Evolutionary conservation across 1,139 yeast genomes (phyloP), one percentile per base, ranked within the genome.

Genomic region (Chernovozyma sophiae-reginae): DNA sequence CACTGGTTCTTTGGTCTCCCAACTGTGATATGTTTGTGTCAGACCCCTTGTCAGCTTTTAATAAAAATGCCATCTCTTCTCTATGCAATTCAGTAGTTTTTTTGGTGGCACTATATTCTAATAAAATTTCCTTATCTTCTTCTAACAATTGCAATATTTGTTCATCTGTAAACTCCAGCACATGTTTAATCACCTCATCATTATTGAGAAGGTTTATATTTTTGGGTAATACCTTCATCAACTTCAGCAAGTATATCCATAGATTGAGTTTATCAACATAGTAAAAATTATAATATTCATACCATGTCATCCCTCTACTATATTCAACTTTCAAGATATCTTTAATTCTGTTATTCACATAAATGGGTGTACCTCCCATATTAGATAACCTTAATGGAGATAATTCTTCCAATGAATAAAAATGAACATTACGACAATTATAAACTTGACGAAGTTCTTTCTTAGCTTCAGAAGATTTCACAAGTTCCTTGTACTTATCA

Each of bases 321-420:
- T 61, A 63, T 39, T 62, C 68, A 43, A 56, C 62, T 14, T 50
- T 45, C 30, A 63, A 47, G 7, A 62, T 47, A 26, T 47, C 48
- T 16, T 55, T 49, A 12, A 61, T 52, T 31, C 49, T 41, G 38
- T 53, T 50, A 11, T 68, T 68, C 3, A 63, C 47, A 33, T 47
- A 60, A 5, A 60, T 46, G 2, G 68, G 68, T 2, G 59, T 63
- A 3, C 68, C 68, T 18, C 55, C 58, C 42, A 63, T 41, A 56
- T 53, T 56, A 4, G 67, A 51, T 37, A 55, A 55, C 36, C 55
- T 55, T 33, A 64, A 54, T 11, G 69, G 68, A 29, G 53, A 55
- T 28, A 65, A 47, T 43, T 65, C 68, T 18, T 63, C 59, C 28
- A 57, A 56, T 2, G 59, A 53, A 44, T 62, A 60, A 38, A 62